Percentiles rank a stretch among this genome's conserved stretches.
Conservation (phyloP, 2,329 filamentous ascomycete species). For the Dichotomopilus funicola region DNA sequence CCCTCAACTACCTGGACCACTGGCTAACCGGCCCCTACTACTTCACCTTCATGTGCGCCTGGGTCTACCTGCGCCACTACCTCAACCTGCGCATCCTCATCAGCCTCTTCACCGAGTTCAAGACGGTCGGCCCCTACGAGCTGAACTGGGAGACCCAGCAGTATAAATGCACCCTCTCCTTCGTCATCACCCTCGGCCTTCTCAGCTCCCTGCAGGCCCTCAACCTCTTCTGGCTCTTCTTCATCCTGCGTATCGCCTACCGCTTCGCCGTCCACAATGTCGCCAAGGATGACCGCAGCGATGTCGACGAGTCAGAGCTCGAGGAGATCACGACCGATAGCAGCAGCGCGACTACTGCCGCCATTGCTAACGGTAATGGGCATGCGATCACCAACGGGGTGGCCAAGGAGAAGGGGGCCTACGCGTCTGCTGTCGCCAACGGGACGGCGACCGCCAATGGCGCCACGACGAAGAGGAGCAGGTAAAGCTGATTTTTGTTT, state of each 20-base stretch:
- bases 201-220: slow-evolving; percentile 64
- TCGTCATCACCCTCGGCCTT: slow-evolving; percentile 60
- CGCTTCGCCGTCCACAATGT: slow-evolving; percentile 57
- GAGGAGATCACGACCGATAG: slow-evolving; percentile 26
- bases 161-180: slow-evolving; percentile 68
- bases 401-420: slow-evolving; percentile 2
- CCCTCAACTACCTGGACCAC: slow-evolving; percentile 82
- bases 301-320: slow-evolving; percentile 57
- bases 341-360: neutral
- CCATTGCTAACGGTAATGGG: neutral
- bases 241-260: slow-evolving; percentile 68
- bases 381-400: neutral
- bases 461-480: slow-evolving; percentile 6
- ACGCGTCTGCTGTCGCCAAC: neutral
- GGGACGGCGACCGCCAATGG: neutral
- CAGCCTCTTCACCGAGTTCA: slow-evolving; percentile 69
- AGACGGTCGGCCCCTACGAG: slow-evolving; percentile 66
- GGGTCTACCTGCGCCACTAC: slow-evolving; percentile 87
- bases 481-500: neutral
- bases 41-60: slow-evolving; percentile 69
- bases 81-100: slow-evolving; percentile 71
- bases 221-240: slow-evolving; percentile 77
- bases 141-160: slow-evolving; percentile 70
- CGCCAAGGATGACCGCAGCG: slow-evolving; percentile 65
- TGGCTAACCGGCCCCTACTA: slow-evolving; percentile 78